These are phyloP conservation scores for Parsonsia alboflavescens DNA, from an alignment of 257 asterid species.

Conservation along the genomic window DNA sequence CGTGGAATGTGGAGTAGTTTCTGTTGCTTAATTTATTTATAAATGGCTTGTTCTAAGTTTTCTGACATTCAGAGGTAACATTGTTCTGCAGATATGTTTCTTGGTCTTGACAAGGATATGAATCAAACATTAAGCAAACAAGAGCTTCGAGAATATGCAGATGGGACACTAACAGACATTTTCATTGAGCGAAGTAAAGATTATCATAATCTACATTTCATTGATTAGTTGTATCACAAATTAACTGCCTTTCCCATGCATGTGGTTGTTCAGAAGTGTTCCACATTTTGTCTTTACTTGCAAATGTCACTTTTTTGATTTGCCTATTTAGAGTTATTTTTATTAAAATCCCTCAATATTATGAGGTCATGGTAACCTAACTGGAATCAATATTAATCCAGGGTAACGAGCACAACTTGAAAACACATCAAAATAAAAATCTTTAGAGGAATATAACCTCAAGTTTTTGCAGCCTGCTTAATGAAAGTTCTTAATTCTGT, in stretches of 20 bases:
- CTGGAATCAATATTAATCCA: not conserved
- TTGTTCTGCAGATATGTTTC: constrained; percentile 76
- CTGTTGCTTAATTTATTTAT: not conserved
- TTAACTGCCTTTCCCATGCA: not conserved
- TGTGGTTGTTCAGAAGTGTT: not conserved
- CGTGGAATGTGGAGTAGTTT: not conserved
- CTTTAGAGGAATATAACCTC: not conserved
- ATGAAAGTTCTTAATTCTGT: not conserved
- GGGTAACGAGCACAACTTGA: not conserved
- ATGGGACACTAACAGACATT: constrained; percentile 89
- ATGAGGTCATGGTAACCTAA: not conserved
- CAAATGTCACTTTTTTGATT: too few species aligned
- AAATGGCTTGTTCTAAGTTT: not conserved
- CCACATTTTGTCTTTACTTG: constrained; percentile 1
- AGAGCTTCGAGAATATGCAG: constrained; percentile 98
- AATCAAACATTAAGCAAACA: constrained; percentile 88
- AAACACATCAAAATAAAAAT: not conserved
- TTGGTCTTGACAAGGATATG: constrained; percentile 98
- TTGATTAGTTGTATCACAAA: not conserved
- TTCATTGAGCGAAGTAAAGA: constrained; percentile 92
- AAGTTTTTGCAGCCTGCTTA: not conserved
- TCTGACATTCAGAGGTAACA: constrained; percentile 1
- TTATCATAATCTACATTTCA: not conserved
- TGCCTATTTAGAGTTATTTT: not conserved
- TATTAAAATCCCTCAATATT: not conserved